Conservation (phyloP, 108 stramenopile species). For the Cylindrotheca fusiformis region DNA sequence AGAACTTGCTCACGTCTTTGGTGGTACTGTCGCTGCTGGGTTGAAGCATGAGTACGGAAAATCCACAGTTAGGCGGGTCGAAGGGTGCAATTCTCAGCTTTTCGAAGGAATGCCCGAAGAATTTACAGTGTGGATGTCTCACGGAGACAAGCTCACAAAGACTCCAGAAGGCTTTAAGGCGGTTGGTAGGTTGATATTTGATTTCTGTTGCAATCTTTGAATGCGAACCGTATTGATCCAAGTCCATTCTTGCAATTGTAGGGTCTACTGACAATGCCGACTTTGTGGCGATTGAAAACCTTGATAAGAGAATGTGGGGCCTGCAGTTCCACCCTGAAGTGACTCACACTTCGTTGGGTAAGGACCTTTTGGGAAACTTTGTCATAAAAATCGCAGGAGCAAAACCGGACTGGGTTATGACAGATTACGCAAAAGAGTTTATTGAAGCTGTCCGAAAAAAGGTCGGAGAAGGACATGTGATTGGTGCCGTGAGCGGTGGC, state of each 20-base stretch:
- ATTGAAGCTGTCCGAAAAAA: constrained; percentile 81
- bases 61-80: constrained; percentile 70
- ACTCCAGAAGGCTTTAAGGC: constrained; percentile 90
- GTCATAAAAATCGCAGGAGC: constrained; percentile 85
- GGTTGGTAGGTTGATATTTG: constrained; percentile 67
- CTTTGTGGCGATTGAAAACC: constrained; percentile 91
- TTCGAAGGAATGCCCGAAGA: constrained; percentile 82
- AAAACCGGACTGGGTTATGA: constrained; percentile 95
- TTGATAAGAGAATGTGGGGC: constrained; percentile 84
- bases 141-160: constrained; percentile 93
- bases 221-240: not conserved
- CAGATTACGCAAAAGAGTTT: constrained; percentile 94
- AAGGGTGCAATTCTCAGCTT: constrained; percentile 62
- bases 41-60: constrained; percentile 95
- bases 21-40: constrained; percentile 90
- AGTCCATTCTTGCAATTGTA: constrained; percentile 7
- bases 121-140: constrained; percentile 98
- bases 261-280: constrained; percentile 84
- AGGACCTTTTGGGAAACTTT: constrained; percentile 87
- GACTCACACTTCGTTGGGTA: constrained; percentile 90
- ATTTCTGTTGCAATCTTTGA: not conserved
- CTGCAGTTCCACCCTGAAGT: constrained; percentile 99
- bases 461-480: constrained; percentile 95
- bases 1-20: constrained; percentile 85
- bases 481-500: constrained; percentile 99